Evolutionary conservation across 768 basidiomycete species (phyloP).

Genomic region (Lentinus brumalis): DNA sequence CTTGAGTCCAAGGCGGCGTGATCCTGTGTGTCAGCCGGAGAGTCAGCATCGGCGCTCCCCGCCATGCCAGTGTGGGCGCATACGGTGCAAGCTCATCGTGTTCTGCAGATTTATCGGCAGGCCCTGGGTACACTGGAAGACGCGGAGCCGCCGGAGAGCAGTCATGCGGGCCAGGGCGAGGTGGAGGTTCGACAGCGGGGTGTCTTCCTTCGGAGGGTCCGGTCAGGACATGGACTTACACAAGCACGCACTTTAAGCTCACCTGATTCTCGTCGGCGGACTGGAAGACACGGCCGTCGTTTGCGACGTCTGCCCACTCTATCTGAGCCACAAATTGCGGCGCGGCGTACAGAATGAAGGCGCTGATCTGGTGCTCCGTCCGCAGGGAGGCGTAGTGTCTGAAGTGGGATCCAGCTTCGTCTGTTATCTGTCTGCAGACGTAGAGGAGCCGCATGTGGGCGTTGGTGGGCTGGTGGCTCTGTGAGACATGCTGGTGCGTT

Average conservation of each 20-base stretch:
- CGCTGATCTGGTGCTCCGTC: conserved; percentile 39
- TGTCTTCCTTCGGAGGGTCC: conserved; percentile 3
- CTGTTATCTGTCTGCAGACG: conserved; percentile 32
- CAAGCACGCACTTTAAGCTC: conserved; percentile 17
- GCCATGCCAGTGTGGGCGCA: conserved; percentile 1
- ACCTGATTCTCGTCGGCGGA: conserved; percentile 13
- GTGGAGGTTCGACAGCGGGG: conserved; percentile 36
- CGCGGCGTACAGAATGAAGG: conserved; percentile 26
- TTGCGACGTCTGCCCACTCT: conserved; percentile 40
- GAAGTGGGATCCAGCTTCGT: conserved; percentile 34
- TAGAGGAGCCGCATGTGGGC: conserved; percentile 36
- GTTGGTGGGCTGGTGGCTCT: conserved; percentile 36
- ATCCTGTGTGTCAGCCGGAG: not conserved
- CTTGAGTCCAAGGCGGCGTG: conserved; percentile 23
- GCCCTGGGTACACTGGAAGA: conserved; percentile 35
- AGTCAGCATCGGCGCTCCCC: too few species aligned
- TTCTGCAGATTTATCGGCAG: conserved; percentile 22
- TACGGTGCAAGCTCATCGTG: conserved; percentile 18
- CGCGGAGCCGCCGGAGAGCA: conserved; percentile 33
- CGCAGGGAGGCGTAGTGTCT: conserved; percentile 39
- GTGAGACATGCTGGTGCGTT: conserved; percentile 25
- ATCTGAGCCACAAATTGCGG: conserved; percentile 28
- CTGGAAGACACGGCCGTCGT: conserved; percentile 39
- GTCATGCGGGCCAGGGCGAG: conserved; percentile 32
- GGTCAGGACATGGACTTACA: conserved; percentile 14